Evolutionary conservation across 2,329 filamentous ascomycete species (phyloP).

Genomic region (Bretziella fagacearum): DNA sequence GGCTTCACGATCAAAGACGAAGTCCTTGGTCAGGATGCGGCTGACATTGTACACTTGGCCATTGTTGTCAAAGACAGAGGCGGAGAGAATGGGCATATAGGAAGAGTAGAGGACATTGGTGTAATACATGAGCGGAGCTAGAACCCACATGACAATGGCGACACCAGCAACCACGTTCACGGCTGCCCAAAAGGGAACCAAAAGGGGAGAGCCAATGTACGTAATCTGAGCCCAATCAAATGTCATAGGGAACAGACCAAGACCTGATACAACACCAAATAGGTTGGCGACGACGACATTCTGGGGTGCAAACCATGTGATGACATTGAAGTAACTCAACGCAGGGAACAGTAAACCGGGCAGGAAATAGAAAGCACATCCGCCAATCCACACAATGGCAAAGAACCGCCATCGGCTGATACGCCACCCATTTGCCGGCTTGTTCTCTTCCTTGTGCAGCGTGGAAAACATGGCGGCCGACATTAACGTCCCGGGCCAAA

Average conservation of each 20-base stretch:
- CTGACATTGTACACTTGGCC: slow-evolving; percentile 67
- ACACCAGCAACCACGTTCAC: slow-evolving; percentile 71
- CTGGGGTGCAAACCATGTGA: slow-evolving; percentile 77
- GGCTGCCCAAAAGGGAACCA: slow-evolving; percentile 75
- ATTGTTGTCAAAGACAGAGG: slow-evolving; percentile 71
- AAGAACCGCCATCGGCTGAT: slow-evolving; percentile 78
- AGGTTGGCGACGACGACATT: slow-evolving; percentile 76
- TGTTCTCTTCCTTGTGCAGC: slow-evolving; percentile 70
- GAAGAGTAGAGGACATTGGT: slow-evolving; percentile 62
- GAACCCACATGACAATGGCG: slow-evolving; percentile 69
- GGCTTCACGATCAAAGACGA: slow-evolving; percentile 58
- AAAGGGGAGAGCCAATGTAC: slow-evolving; percentile 67
- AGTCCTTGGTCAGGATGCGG: slow-evolving; percentile 60
- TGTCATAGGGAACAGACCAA: slow-evolving; percentile 69
- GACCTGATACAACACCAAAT: slow-evolving; percentile 69
- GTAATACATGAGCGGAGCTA: slow-evolving; percentile 68
- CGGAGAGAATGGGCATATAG: slow-evolving; percentile 74
- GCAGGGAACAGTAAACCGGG: slow-evolving; percentile 70
- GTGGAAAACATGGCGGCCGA: slow-evolving; percentile 81
- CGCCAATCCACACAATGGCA: slow-evolving; percentile 50
- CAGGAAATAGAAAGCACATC: slow-evolving; percentile 71
- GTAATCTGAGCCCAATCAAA: slow-evolving; percentile 89
- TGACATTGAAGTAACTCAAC: slow-evolving; percentile 73
- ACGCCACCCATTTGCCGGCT: slow-evolving; percentile 63
- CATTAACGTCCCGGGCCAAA: slow-evolving; percentile 79